Evolutionary conservation across 2,329 filamentous ascomycete species (phyloP), one percentile per base, ranked within the genome.

Genomic region (Trichoderma sp.): DNA sequence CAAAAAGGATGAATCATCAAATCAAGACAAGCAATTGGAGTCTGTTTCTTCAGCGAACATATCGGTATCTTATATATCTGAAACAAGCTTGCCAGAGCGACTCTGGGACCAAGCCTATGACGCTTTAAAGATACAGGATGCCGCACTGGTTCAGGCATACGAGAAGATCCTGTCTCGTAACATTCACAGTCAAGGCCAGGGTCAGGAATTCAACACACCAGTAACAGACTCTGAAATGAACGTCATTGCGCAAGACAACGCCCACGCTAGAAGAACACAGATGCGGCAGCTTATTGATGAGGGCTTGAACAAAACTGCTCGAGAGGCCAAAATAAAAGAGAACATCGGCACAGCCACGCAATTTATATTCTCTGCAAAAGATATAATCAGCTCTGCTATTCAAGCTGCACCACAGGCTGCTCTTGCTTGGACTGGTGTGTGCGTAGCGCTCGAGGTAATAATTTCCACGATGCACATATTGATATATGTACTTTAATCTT

Each of bases 371-470:
- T 31, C 33, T 7, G 52, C 61, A 31, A 64, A 24, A 1, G 49
- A 64, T n/a, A 56, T 56, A 21, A 56, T 64, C 24, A 64, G 49
- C 61, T 21, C 24, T 56, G 72, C 67, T 24, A 68, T 77, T n/a
- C 68, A 77, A 40, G 70, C 71, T 3, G 60, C 72, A 7, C 78
- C 79, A 0, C 70, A 80, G 72, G 80, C 80, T 19, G 78, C 78
- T 2, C 68, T 82, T 56, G 75, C 79, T 21, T 83, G 78, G 81
- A 74, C 75, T 7, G 77, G 78, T 21, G 73, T 81, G 43, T 79
- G 75, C 69, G 64, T 81, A 64, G 73, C 68, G 16, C 68, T 82
- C 6, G 72, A 81, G 75, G 79, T 81, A 59, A 40, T 16, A 2
- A 1, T 1, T 6, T 13, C 10, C 10, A n/a, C 3, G 5, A 59